A percentile compares a stretch with the other conserved stretches of the same genome.
Conservation (phyloP, 2,329 filamentous ascomycete genomes). For the Apiospora kogelbergensis region DNA sequence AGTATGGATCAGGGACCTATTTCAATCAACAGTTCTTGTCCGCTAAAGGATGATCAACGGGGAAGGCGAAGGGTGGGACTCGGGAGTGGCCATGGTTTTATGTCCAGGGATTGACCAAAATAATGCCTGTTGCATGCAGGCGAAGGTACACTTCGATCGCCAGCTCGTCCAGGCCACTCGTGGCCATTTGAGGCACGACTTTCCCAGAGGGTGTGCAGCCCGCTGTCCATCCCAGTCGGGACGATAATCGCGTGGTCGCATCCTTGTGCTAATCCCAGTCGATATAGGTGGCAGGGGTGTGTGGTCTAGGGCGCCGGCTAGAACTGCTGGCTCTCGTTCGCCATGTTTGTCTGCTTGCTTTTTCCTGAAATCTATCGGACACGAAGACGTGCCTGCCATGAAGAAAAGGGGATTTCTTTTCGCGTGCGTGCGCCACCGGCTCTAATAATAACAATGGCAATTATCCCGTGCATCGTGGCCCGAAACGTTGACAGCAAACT, state of each 20-base stretch:
- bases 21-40: background rate
- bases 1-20: background rate
- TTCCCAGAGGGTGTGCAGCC: background rate
- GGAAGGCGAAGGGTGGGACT: background rate
- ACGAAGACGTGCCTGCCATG: background rate
- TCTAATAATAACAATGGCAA: background rate
- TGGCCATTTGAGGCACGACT: background rate
- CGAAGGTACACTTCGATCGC: background rate
- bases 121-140: background rate
- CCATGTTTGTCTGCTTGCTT: background rate
- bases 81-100: constrained; percentile 6
- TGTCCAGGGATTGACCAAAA: background rate
- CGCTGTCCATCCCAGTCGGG: background rate
- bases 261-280: background rate
- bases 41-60: no score
- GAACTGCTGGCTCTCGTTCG: background rate
- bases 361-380: background rate
- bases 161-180: background rate
- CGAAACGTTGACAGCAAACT: background rate
- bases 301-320: background rate
- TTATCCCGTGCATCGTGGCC: background rate
- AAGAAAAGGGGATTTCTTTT: background rate
- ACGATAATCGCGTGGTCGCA: constrained; percentile 4
- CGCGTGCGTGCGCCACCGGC: background rate
- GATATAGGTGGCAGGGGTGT: background rate